Percentiles rank a stretch among this genome's conserved stretches.
These are phyloP conservation scores for Gentiana dahurica DNA, from an alignment of 257 asterid genomes.

Conservation along the genomic window DNA sequence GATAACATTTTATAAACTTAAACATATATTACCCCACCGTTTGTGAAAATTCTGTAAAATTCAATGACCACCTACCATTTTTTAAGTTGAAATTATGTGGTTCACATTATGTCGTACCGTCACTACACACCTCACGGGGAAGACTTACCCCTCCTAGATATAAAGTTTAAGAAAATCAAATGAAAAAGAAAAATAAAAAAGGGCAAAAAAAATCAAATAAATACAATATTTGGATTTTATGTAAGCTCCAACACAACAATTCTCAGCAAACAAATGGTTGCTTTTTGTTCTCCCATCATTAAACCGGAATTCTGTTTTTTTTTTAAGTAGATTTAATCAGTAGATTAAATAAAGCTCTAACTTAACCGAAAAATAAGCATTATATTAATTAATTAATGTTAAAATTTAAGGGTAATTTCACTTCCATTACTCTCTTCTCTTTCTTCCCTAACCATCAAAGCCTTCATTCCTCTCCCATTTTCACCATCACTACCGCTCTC, in stretches of 20 bases:
- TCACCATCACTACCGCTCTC: slow-evolving; percentile 73
- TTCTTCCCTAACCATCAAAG: slow-evolving; percentile 22
- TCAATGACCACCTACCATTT: too few relatives aligned
- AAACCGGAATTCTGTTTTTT: too few relatives aligned
- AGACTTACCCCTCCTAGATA: too few relatives aligned
- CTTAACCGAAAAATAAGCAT: background rate
- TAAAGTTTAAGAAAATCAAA: too few relatives aligned
- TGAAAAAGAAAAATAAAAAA: background rate
- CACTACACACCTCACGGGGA: too few relatives aligned
- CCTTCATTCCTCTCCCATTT: slow-evolving; percentile 42
- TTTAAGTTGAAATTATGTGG: too few relatives aligned
- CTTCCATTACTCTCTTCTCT: slow-evolving; percentile 54
- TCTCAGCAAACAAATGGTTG: slow-evolving; percentile 1
- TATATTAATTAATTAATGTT: slow-evolving; percentile 6
- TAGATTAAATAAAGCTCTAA: slow-evolving; percentile 2
- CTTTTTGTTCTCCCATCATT: background rate
- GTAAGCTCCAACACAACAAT: slow-evolving; percentile 2
- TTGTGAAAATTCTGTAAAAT: too few relatives aligned
- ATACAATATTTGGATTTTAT: slow-evolving; percentile 6
- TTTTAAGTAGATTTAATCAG: background rate
- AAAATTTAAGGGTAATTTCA: slow-evolving; percentile 56
- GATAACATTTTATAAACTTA: too few relatives aligned
- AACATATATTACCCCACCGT: too few relatives aligned
- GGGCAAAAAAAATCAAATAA: slow-evolving; percentile 3
- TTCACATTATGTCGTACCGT: too few relatives aligned